These are phyloP conservation scores for Urostyla sp. DNA, from an alignment of 73 alveolate species.

Conservation along the genomic window DNA sequence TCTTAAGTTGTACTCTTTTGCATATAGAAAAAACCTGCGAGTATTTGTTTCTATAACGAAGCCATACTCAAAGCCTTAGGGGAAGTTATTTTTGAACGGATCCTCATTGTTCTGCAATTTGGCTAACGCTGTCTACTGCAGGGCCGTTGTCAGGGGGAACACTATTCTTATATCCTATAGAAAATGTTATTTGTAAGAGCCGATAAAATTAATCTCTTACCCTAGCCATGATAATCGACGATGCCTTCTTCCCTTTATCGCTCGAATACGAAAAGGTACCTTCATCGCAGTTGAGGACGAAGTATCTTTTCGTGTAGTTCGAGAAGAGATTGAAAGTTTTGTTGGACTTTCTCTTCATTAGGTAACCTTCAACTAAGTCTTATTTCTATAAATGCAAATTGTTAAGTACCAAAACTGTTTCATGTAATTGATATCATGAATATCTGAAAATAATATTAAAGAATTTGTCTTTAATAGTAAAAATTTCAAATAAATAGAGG, in stretches of 20 bases:
- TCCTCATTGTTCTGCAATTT: constrained; percentile 28
- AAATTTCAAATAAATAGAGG: too few species aligned
- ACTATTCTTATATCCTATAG: constrained; percentile 17
- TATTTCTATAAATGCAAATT: too few species aligned
- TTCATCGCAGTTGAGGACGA: constrained; percentile 23
- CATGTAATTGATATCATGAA: too few species aligned
- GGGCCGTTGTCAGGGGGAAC: neutral
- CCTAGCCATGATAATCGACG: neutral
- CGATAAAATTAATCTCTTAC: neutral
- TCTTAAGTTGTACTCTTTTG: constrained; percentile 37
- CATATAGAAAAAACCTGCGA: neutral
- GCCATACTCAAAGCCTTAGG: constrained; percentile 22
- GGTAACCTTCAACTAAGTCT: constrained; percentile 58
- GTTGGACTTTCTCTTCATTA: constrained; percentile 44
- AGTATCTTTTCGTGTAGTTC: constrained; percentile 58
- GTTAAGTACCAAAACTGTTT: too few species aligned
- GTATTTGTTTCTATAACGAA: neutral
- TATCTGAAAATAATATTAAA: too few species aligned
- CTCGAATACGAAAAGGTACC: constrained; percentile 19
- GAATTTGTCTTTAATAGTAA: too few species aligned
- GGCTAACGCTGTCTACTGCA: constrained; percentile 2
- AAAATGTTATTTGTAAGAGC: neutral
- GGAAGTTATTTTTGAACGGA: constrained; percentile 38
- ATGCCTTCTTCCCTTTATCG: constrained; percentile 51
- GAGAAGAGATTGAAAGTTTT: constrained; percentile 37